Percentiles rank a stretch among this genome's conserved stretches.
These are phyloP conservation scores for Colletotrichum destructivum DNA, from an alignment of 2,329 filamentous ascomycete genomes.

Conservation along the genomic window DNA sequence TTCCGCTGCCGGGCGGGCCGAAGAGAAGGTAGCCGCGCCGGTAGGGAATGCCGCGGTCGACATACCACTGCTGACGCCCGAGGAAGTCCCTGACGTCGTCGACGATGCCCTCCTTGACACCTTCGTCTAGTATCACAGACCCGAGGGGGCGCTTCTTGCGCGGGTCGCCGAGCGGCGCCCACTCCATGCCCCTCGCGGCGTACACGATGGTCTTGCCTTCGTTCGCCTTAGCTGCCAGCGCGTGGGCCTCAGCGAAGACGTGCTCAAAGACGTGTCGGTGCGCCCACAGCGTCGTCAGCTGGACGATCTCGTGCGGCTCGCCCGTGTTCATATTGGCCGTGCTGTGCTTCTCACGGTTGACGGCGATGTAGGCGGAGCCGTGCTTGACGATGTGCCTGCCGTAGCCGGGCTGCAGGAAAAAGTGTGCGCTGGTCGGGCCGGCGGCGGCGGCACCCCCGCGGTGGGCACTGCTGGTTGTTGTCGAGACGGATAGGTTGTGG, in stretches of 20 bases:
- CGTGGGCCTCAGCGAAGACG: slow-evolving; percentile 89
- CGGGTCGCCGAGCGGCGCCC: slow-evolving; percentile 87
- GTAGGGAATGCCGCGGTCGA: slow-evolving; percentile 95
- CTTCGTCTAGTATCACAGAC: slow-evolving; percentile 88
- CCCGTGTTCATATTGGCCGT: slow-evolving; percentile 87
- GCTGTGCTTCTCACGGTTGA: slow-evolving; percentile 87
- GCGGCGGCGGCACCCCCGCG: slow-evolving; percentile 63
- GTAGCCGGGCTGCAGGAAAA: slow-evolving; percentile 91
- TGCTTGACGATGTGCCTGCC: slow-evolving; percentile 91
- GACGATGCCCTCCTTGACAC: slow-evolving; percentile 86
- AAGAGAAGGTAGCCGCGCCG: slow-evolving; percentile 90
- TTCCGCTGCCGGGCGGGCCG: slow-evolving; percentile 91
- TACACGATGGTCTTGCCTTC: slow-evolving; percentile 97
- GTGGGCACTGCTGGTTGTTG: slow-evolving; percentile 68
- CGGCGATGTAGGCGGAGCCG: slow-evolving; percentile 87
- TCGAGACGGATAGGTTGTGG: slow-evolving; percentile 72
- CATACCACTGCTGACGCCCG: slow-evolving; percentile 86
- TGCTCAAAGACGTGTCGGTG: slow-evolving; percentile 92
- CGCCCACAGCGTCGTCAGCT: slow-evolving; percentile 90
- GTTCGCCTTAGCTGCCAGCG: slow-evolving; percentile 82
- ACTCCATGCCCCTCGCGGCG: slow-evolving; percentile 86
- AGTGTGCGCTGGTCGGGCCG: slow-evolving; percentile 80
- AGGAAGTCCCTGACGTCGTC: slow-evolving; percentile 88
- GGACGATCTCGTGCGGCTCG: slow-evolving; percentile 94
- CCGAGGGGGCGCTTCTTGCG: slow-evolving; percentile 88